Evolutionary conservation across 495 filamentous ascomycete genomes (phyloP).

Genomic region (Aspergillus kassunensis): DNA sequence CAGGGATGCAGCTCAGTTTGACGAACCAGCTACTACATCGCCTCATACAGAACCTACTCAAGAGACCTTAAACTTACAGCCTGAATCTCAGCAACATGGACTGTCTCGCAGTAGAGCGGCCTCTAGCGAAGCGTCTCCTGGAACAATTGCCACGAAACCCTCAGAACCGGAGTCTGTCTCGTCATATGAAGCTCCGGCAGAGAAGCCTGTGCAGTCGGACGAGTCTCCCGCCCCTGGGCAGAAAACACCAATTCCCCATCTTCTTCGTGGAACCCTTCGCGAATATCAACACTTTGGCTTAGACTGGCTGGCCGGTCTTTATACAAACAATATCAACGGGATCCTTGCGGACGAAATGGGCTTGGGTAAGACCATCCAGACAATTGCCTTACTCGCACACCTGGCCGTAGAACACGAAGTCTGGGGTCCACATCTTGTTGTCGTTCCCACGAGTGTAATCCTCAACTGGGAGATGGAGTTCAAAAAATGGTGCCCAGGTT

Average conservation of each 20-base stretch:
- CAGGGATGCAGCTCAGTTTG: background rate
- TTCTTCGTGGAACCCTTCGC: slow-evolving; percentile 87
- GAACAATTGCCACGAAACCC: slow-evolving; percentile 62
- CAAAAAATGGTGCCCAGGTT: slow-evolving; percentile 98
- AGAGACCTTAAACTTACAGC: slow-evolving; percentile 13
- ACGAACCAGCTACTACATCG: slow-evolving; percentile 2
- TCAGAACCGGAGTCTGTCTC: slow-evolving; percentile 65
- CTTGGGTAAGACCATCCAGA: slow-evolving; percentile 97
- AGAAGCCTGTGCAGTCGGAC: slow-evolving; percentile 30
- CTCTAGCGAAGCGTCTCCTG: slow-evolving; percentile 50
- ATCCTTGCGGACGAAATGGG: slow-evolving; percentile 99
- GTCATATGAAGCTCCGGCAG: slow-evolving; percentile 47
- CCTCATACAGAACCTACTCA: background rate
- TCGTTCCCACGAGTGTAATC: slow-evolving; percentile 98
- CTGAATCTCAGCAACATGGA: slow-evolving; percentile 20
- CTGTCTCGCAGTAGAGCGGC: slow-evolving; percentile 28
- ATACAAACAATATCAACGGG: slow-evolving; percentile 90
- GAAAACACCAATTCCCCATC: slow-evolving; percentile 76
- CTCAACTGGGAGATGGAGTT: slow-evolving; percentile 99
- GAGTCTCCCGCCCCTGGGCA: slow-evolving; percentile 38
- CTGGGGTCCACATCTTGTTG: slow-evolving; percentile 94
- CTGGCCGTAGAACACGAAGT: slow-evolving; percentile 85
- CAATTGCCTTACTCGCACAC: slow-evolving; percentile 90
- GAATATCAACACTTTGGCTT: slow-evolving; percentile 96
- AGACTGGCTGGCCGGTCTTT: slow-evolving; percentile 92